phyloP scores from a whole-genome alignment of 169 alveolate species.

The Plasmodium gaboni region DNA sequence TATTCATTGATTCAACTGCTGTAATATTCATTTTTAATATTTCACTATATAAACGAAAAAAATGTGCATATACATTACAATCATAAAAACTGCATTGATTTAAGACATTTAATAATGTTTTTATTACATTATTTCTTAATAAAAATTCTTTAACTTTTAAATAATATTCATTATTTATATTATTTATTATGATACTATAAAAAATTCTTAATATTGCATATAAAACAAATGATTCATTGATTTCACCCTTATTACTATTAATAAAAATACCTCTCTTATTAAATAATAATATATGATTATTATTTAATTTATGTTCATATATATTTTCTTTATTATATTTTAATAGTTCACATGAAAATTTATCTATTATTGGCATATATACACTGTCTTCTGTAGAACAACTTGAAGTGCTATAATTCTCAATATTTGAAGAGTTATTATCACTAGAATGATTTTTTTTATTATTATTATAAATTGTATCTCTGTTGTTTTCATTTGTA shows the following conservation, averaged over 20 bases:
- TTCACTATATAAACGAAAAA: constrained; percentile 71
- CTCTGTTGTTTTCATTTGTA: neutral
- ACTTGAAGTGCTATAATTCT: neutral
- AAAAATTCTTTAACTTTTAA: constrained; percentile 34
- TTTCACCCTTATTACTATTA: constrained; percentile 56
- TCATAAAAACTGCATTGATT: constrained; percentile 69
- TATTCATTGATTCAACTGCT: constrained; percentile 68
- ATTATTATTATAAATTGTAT: neutral
- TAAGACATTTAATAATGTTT: constrained; percentile 32
- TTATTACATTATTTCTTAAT: constrained; percentile 28
- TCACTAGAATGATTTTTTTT: constrained; percentile 1
- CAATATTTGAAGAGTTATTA: constrained; percentile 6
- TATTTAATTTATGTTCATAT: constrained; percentile 29
- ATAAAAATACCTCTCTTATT: constrained; percentile 62
- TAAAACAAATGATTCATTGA: constrained; percentile 50
- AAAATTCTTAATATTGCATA: constrained; percentile 43
- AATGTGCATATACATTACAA: constrained; percentile 73
- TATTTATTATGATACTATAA: constrained; percentile 44
- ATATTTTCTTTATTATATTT: constrained; percentile 40
- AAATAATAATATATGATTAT: constrained; percentile 22
- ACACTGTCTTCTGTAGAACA: constrained; percentile 20
- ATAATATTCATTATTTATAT: constrained; percentile 47
- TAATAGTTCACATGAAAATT: constrained; percentile 35
- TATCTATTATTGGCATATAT: constrained; percentile 38
- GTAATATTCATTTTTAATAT: constrained; percentile 50